These are phyloP conservation scores for Aureobasidium sp. DNA, from an alignment of 2,329 filamentous ascomycete genomes.

Conservation along the genomic window DNA sequence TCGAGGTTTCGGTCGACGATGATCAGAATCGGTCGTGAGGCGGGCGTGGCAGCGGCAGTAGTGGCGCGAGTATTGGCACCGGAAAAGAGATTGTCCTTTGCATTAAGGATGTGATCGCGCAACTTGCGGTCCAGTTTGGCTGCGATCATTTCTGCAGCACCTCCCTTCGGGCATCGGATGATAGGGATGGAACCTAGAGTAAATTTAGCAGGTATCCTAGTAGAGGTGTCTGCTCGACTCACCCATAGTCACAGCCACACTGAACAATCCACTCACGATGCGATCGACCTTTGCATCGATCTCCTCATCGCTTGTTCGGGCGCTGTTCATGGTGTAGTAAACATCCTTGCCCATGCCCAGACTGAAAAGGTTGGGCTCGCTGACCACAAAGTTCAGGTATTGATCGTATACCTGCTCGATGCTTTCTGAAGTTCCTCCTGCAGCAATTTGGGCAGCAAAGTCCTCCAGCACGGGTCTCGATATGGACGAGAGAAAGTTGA, in stretches of 20 bases:
- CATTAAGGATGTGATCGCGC: constrained; percentile 92
- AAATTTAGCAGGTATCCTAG: background rate
- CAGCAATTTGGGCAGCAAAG: constrained; percentile 81
- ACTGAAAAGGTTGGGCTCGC: constrained; percentile 91
- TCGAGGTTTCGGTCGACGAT: constrained; percentile 95
- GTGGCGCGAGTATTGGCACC: constrained; percentile 55
- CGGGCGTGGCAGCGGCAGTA: constrained; percentile 53
- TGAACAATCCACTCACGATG: constrained; percentile 94
- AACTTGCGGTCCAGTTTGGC: constrained; percentile 92
- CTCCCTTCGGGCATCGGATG: constrained; percentile 87
- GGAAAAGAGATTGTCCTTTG: constrained; percentile 95
- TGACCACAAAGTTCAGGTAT: constrained; percentile 94
- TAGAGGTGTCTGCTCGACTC: constrained; percentile 26
- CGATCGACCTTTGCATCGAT: constrained; percentile 81
- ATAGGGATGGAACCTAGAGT: constrained; percentile 71
- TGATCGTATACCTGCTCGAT: constrained; percentile 94
- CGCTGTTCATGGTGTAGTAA: constrained; percentile 95
- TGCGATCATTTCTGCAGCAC: constrained; percentile 88
- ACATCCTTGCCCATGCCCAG: constrained; percentile 87
- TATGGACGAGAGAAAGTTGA: constrained; percentile 95
- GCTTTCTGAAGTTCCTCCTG: constrained; percentile 76
- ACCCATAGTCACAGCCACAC: constrained; percentile 97
- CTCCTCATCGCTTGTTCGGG: constrained; percentile 80
- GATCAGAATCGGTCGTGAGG: constrained; percentile 79
- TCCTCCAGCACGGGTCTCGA: constrained; percentile 87